phyloP scores from a whole-genome alignment of 805 yeast genomes.

The Starmerella stellata region DNA sequence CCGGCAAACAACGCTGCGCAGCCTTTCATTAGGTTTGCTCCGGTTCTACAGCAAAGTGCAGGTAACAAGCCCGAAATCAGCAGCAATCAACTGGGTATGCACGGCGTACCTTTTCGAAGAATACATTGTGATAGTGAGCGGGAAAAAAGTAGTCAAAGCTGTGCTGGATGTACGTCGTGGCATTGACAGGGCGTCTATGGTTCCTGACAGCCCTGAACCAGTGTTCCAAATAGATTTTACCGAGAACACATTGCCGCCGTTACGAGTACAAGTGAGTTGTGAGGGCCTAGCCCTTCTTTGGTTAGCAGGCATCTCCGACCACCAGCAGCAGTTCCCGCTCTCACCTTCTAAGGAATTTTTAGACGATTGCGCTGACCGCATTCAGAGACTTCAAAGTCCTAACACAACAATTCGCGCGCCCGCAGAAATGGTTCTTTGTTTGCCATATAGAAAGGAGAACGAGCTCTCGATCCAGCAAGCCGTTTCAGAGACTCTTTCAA shows the following conservation, averaged over 20 bases:
- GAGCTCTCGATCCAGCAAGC: constrained; percentile 1
- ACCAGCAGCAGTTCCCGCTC: constrained; percentile 5
- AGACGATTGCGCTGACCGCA: not conserved
- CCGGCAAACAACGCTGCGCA: not conserved
- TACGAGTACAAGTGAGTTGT: constrained; percentile 2
- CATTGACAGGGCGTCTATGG: not conserved
- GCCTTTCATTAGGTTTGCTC: constrained; percentile 1
- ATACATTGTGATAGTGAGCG: constrained; percentile 1
- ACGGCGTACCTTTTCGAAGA: constrained; percentile 3
- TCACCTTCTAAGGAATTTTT: constrained; percentile 1
- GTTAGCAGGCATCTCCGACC: constrained; percentile 4
- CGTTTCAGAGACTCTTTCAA: not conserved
- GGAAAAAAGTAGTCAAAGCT: constrained; percentile 1
- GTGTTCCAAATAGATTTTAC: not conserved
- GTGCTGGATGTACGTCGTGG: not conserved
- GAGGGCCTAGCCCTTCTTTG: constrained; percentile 2
- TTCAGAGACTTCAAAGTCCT: not conserved
- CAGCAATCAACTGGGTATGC: not conserved
- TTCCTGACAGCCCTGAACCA: not conserved
- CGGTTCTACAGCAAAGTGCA: constrained; percentile 1
- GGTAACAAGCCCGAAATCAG: constrained; percentile 2
- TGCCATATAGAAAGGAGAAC: not conserved
- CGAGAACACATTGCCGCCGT: not conserved
- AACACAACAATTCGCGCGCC: not conserved
- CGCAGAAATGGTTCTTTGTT: constrained; percentile 2